These are phyloP conservation scores for Fusarium devonianum DNA, from an alignment of 2,329 filamentous ascomycete species.

Conservation along the genomic window DNA sequence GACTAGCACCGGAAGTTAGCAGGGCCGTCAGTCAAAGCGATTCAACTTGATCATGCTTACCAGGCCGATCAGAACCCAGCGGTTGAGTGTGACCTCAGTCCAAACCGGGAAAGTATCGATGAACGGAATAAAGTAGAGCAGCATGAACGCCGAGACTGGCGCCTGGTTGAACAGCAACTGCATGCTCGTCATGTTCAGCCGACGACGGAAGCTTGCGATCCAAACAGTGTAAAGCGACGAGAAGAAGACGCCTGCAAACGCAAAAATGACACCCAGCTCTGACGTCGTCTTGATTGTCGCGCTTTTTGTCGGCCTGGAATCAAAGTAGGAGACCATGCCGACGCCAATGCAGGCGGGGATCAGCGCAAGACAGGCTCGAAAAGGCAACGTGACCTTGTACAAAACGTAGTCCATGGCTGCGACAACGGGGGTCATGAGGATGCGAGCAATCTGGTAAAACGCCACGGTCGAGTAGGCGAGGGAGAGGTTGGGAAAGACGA, in stretches of 20 bases:
- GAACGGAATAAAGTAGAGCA: conserved; percentile 72
- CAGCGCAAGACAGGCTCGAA: conserved; percentile 62
- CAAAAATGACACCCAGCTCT: conserved; percentile 66
- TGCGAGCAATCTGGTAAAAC: conserved; percentile 74
- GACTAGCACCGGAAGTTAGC: conserved; percentile 52
- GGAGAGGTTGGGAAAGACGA: conserved; percentile 72
- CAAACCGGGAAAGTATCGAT: conserved; percentile 68
- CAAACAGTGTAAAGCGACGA: conserved; percentile 75
- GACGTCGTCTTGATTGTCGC: conserved; percentile 63
- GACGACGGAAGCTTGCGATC: conserved; percentile 71
- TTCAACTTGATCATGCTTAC: conserved; percentile 49
- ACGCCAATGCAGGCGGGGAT: conserved; percentile 70
- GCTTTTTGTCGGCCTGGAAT: conserved; percentile 61
- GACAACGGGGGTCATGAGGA: conserved; percentile 70
- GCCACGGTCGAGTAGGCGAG: conserved; percentile 72
- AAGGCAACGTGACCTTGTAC: conserved; percentile 64
- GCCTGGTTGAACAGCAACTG: conserved; percentile 74
- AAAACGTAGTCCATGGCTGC: conserved; percentile 70
- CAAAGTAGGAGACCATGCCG: conserved; percentile 72
- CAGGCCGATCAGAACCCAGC: conserved; percentile 66
- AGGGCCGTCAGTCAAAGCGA: not conserved
- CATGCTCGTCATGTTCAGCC: conserved; percentile 71
- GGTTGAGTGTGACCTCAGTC: conserved; percentile 56
- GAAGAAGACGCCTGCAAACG: conserved; percentile 69
- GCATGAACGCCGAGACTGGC: conserved; percentile 66